phyloP scores from a whole-genome alignment of 306 rosid genomes.

The Prunus persica region Prunus_persica_NCBIv2 NC_034011.1:25361001-25361500 shows the following conservation, averaged over 20 bases:
- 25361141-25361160: no score
- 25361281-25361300: not conserved
- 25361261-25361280: not conserved
- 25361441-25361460: not conserved
- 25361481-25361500: not conserved
- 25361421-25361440: not conserved
- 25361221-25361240: no score
- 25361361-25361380: not conserved
- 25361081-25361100: no score
- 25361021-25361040: no score
- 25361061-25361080: no score
- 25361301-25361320: not conserved
- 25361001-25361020: no score
- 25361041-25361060: no score
- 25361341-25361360: not conserved
- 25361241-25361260: not conserved
- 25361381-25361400: not conserved
- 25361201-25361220: rapidly evolving
- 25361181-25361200: rapidly evolving
- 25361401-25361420: not conserved
- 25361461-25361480: not conserved
- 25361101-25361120: no score
- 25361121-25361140: no score
- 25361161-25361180: no score
- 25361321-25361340: not conserved